Conservation (phyloP, 1,284 basidiomycete species). For the Waitea zeae region DNA sequence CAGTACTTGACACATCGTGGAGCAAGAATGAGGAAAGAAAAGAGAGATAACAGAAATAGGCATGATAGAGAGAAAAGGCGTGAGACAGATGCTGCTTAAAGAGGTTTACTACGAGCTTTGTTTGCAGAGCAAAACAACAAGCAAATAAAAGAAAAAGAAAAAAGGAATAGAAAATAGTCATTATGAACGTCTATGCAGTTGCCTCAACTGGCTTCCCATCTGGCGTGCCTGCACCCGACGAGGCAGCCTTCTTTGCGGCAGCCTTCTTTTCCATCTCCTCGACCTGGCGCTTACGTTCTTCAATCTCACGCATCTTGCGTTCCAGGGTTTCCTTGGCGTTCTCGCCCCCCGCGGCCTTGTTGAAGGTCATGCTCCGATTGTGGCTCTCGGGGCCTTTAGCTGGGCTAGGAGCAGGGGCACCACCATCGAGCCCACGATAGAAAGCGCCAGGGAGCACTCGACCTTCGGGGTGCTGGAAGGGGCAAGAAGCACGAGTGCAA, state of each 20-base stretch:
- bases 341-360: conserved; percentile 22
- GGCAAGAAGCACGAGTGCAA: conserved; percentile 64
- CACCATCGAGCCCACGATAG: conserved; percentile 53
- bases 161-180: too few relatives aligned
- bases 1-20: too few relatives aligned
- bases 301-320: conserved; percentile 37
- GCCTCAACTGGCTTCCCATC: too few relatives aligned
- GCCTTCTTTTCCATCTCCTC: conserved; percentile 9
- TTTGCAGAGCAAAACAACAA: too few relatives aligned
- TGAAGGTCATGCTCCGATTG: conserved; percentile 54
- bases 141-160: too few relatives aligned
- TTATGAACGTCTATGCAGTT: too few relatives aligned
- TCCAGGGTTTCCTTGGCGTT: conserved; percentile 36
- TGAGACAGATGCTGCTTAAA: too few relatives aligned
- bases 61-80: too few relatives aligned
- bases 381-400: conserved; percentile 47
- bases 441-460: conserved; percentile 60
- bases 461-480: conserved; percentile 66
- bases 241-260: conserved; percentile 10
- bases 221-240: too few relatives aligned
- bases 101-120: too few relatives aligned
- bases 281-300: conserved; percentile 16
- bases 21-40: too few relatives aligned
- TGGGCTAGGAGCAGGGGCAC: conserved; percentile 36
- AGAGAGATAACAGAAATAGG: too few relatives aligned